Evolutionary conservation across 163 green algal genomes (phyloP), one percentile per base, ranked within the genome.

Genomic region (Trebouxiophyceae sp.): DNA sequence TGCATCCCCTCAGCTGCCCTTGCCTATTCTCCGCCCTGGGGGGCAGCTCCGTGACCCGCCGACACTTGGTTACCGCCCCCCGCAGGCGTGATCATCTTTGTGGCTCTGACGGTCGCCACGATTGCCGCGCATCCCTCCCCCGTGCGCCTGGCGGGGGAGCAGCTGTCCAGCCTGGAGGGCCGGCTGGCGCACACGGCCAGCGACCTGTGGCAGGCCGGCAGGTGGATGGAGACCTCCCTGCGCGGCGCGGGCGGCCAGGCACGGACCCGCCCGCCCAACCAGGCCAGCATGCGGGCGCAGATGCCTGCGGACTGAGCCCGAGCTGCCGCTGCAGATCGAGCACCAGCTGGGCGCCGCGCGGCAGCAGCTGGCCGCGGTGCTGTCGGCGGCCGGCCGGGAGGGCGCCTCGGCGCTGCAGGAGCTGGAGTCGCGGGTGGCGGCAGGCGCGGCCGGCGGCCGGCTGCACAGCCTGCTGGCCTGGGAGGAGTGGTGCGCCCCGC

Each of bases 61-160:
- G 26, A 39, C 20, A 5, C n/a, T 34, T 16, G 45, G 5, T 6
- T 54, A 27, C 22, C 22, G 12, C 33, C 26, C 6, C 33, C n/a
- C 34, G 8, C 45, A 57, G 31, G 34, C 24, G 23, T 60, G 3
- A n/a, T 54, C 28, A 33, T 65, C n/a, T 68, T 55, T 56, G 26
- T 93, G 0, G 71, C 58, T 12, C 72, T 96, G 0, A 89, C 86
- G 0, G 54, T 86, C 2, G 68, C 73, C 2, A 84, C 75, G 3
- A 47, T 78, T 6, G 64, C 64, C 24, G 33, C 74, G 2, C 46
- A 71, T 46, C 79, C 79, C 20, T 60, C 47, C 5, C 76, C 76
- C 16, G 57, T 86, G 31, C 29, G 24, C 4, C 59, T 72, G 45
- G 62, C 33, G 5, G 29, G 30, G n/a, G 50, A 65, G 16, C 30